Percentiles rank a stretch among this genome's conserved stretches.
These are phyloP conservation scores for Rhododendron williamsianum DNA, from an alignment of 148 eudicot genomes.

Conservation along the genomic window DNA sequence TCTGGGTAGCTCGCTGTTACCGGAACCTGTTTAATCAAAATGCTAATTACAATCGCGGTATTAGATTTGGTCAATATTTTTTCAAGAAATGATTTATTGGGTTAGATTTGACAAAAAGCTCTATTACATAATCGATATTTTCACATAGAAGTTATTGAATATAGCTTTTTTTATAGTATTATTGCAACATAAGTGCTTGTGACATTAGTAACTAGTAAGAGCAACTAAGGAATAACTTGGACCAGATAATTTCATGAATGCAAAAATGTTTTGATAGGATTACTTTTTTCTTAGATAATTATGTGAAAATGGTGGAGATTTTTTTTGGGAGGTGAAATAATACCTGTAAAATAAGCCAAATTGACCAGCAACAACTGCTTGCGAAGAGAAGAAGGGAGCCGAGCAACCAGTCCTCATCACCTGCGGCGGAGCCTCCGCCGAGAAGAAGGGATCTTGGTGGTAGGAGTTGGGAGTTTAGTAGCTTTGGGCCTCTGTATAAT, in stretches of 20 bases:
- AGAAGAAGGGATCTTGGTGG: constrained; percentile 21
- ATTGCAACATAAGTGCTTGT: too few relatives aligned
- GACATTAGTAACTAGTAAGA: not conserved
- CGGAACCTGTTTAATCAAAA: constrained; percentile 36
- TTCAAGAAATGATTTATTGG: too few relatives aligned
- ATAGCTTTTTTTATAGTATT: too few relatives aligned
- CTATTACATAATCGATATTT: too few relatives aligned
- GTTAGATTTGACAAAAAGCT: too few relatives aligned
- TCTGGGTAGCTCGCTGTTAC: constrained; percentile 44
- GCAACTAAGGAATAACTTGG: too few relatives aligned
- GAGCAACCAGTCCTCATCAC: constrained; percentile 45
- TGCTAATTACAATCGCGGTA: not conserved
- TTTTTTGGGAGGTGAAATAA: not conserved
- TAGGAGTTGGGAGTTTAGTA: constrained; percentile 38
- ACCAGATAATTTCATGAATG: too few relatives aligned
- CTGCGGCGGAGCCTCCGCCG: constrained; percentile 15
- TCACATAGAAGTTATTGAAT: not conserved
- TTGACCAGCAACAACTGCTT: constrained; percentile 59
- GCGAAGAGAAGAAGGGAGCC: constrained; percentile 65
- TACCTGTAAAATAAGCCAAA: constrained; percentile 90
- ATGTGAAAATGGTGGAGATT: not conserved
- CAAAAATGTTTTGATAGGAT: too few relatives aligned
- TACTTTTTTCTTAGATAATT: not conserved
- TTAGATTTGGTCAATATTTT: not conserved
- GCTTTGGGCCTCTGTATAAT: constrained; percentile 62